A percentile compares a stretch with the other conserved stretches of the same genome.
phyloP scores from a whole-genome alignment of 495 filamentous ascomycete species.

The Xylaria grammica region DNA sequence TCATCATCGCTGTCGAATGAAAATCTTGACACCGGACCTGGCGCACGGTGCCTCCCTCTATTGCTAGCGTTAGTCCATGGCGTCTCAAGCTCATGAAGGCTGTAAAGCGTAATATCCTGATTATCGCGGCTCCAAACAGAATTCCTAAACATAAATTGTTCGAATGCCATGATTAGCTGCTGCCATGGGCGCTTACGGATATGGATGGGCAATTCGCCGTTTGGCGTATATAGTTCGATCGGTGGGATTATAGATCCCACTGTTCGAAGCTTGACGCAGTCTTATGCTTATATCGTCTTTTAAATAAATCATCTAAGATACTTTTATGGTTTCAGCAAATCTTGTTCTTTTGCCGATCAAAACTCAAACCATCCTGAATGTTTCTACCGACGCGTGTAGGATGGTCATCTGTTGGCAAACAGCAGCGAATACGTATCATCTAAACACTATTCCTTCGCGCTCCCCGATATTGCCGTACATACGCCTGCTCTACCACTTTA shows the following conservation, averaged over 20 bases:
- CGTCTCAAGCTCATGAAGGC: slow-evolving; percentile 19
- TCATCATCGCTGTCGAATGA: slow-evolving; percentile 31
- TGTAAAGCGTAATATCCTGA: slow-evolving; percentile 25
- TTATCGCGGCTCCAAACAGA: slow-evolving; percentile 32
- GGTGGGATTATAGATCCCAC: too few relatives aligned
- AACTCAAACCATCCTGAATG: too few relatives aligned
- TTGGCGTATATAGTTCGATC: background rate
- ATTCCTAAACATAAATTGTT: slow-evolving; percentile 4
- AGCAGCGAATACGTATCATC: too few relatives aligned
- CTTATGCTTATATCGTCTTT: background rate
- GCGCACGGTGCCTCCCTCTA: background rate
- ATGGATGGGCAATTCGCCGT: background rate
- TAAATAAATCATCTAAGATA: too few relatives aligned
- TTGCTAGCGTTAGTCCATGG: background rate
- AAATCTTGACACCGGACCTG: slow-evolving; percentile 25
- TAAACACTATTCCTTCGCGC: too few relatives aligned
- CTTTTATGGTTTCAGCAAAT: too few relatives aligned
- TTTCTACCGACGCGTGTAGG: too few relatives aligned
- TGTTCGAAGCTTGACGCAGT: background rate
- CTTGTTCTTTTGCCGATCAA: too few relatives aligned
- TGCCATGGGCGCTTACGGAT: background rate
- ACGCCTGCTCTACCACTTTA: too few relatives aligned
- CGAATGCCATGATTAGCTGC: background rate
- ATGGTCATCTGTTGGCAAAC: too few relatives aligned
- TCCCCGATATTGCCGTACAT: too few relatives aligned